phyloP scores from a whole-genome alignment of 768 basidiomycete genomes.

The Cubamyces sp. region DNA sequence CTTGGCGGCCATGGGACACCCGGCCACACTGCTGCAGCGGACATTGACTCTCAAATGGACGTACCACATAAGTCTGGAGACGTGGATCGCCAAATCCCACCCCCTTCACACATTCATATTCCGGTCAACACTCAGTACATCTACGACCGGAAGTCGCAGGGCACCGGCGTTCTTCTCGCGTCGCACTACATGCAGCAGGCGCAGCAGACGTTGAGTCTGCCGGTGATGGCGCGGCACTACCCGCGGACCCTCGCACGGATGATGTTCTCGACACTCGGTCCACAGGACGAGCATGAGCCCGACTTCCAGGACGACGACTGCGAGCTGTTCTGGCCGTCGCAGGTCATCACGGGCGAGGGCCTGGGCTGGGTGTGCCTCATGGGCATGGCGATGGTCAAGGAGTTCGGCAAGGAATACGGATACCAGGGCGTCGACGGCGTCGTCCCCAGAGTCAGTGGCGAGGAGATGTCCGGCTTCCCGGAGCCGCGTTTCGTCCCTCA shows the following conservation, averaged over 20 bases:
- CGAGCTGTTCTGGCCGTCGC: conserved; percentile 84
- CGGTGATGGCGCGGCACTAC: conserved; percentile 70
- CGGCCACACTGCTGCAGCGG: conserved; percentile 29
- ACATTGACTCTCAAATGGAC: neutral
- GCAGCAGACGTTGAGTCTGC: conserved; percentile 57
- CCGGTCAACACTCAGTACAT: conserved; percentile 26
- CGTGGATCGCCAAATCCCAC: conserved; percentile 20
- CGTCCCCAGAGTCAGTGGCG: conserved; percentile 54
- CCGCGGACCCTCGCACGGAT: conserved; percentile 78
- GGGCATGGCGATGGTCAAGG: conserved; percentile 85
- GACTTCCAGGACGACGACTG: conserved; percentile 87
- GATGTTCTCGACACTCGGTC: conserved; percentile 62
- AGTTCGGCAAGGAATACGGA: conserved; percentile 75
- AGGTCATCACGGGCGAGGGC: conserved; percentile 73
- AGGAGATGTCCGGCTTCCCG: conserved; percentile 13
- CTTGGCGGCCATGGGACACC: conserved; percentile 62
- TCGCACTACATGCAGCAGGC: conserved; percentile 16
- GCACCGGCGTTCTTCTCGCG: conserved; percentile 13
- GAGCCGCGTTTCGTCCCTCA: conserved; percentile 14
- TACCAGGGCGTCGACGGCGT: conserved; percentile 74
- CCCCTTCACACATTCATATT: conserved; percentile 27
- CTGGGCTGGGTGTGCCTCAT: conserved; percentile 87
- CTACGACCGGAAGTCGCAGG: conserved; percentile 19
- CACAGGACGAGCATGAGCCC: conserved; percentile 75
- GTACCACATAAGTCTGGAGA: conserved; percentile 31